Conservation (phyloP, 2,329 filamentous ascomycete genomes). For the Fusarium xylarioides region DNA sequence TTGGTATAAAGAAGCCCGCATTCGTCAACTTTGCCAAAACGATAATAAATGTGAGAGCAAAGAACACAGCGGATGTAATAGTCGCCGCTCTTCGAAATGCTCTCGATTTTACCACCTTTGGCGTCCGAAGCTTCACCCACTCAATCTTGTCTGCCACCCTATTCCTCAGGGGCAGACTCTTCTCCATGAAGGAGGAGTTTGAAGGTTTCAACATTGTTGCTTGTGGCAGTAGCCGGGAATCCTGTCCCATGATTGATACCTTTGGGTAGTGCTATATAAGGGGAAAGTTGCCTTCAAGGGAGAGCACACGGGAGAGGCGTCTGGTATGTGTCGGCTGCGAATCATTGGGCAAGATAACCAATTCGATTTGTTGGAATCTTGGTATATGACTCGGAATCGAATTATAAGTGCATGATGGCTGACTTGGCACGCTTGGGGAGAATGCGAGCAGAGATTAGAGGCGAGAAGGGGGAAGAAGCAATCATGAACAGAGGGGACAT, state of each 20-base stretch:
- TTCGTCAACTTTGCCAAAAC: conserved; percentile 29
- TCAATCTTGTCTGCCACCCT: conserved; percentile 8
- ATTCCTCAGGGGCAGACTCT: conserved; percentile 5
- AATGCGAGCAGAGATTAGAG: background rate
- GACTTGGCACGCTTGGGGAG: background rate
- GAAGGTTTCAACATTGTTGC: conserved; percentile 27
- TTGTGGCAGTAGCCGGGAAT: background rate
- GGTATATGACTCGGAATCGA: background rate
- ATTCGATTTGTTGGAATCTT: conserved; percentile 2
- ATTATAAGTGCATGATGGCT: background rate
- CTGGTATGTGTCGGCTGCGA: conserved; percentile 10
- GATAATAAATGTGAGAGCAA: conserved; percentile 24
- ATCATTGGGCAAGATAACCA: background rate
- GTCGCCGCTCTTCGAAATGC: conserved; percentile 27
- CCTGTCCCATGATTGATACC: background rate
- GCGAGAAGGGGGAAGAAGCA: background rate
- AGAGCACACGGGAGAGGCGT: conserved; percentile 8
- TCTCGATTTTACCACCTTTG: conserved; percentile 28
- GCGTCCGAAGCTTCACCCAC: conserved; percentile 11
- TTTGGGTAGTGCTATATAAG: background rate
- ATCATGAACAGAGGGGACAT: background rate
- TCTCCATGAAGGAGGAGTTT: conserved; percentile 16
- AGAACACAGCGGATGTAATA: conserved; percentile 11
- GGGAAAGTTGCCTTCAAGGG: conserved; percentile 4
- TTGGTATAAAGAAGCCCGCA: conserved; percentile 25